phyloP scores from a whole-genome alignment of 768 basidiomycete species.

The Suillus discolor region DNA sequence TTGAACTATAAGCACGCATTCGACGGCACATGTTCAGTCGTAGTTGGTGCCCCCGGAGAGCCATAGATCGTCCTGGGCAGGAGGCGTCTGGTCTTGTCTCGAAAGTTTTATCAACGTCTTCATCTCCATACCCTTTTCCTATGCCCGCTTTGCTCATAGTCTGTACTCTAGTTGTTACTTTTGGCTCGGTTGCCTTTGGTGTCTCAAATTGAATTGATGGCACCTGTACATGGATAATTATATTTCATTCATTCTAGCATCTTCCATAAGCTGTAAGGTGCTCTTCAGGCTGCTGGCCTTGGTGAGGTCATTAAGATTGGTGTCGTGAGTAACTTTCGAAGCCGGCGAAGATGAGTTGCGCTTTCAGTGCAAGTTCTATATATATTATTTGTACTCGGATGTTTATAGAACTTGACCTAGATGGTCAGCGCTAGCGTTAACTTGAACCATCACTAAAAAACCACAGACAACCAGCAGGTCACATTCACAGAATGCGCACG shows the following conservation, averaged over 20 bases:
- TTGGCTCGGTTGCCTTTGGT: conserved; percentile 11
- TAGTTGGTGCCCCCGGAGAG: conserved; percentile 19
- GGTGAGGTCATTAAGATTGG: neutral
- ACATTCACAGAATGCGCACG: neutral
- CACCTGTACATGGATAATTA: conserved; percentile 23
- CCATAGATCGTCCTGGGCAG: conserved; percentile 32
- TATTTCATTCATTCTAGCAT: conserved; percentile 4
- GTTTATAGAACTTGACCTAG: neutral
- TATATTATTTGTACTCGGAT: neutral
- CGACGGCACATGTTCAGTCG: conserved; percentile 15
- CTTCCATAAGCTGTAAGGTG: neutral
- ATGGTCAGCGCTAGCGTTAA: neutral
- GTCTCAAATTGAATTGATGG: conserved; percentile 22
- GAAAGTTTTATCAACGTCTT: conserved; percentile 14
- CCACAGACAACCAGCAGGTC: neutral
- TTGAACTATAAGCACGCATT: conserved; percentile 32
- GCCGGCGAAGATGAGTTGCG: neutral
- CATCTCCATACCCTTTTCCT: conserved; percentile 30
- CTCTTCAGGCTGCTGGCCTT: neutral
- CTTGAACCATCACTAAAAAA: neutral
- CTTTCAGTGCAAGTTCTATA: neutral
- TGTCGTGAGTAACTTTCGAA: neutral
- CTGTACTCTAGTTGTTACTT: conserved; percentile 31
- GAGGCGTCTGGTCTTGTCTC: conserved; percentile 18
- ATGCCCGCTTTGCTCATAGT: conserved; percentile 22